phyloP scores from a whole-genome alignment of 1,139 yeast species.

The Blastobotrys malaysiensis region DNA sequence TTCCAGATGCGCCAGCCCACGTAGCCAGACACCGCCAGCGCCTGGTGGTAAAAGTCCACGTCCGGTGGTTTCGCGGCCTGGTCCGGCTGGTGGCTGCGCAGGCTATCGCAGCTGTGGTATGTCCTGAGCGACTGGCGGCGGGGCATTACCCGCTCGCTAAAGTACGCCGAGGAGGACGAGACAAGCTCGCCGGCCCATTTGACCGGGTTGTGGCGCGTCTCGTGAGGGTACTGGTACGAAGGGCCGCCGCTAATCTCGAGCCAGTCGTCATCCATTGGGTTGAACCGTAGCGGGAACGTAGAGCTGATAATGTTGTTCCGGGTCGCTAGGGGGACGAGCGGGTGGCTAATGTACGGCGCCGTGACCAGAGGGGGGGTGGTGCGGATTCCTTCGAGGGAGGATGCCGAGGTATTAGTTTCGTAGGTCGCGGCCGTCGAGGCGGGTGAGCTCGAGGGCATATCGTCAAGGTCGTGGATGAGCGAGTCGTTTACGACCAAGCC shows the following conservation, averaged over 20 bases:
- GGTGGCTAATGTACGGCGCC: slow-evolving; percentile 17
- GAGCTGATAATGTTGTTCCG: slow-evolving; percentile 20
- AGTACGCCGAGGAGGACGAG: slow-evolving; percentile 21
- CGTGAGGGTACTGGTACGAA: slow-evolving; percentile 1
- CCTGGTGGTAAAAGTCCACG: slow-evolving; percentile 23
- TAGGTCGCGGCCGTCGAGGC: neutral
- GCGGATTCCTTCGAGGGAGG: neutral
- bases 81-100: neutral
- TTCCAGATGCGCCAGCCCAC: slow-evolving; percentile 24
- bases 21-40: slow-evolving; percentile 23
- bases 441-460: neutral
- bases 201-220: slow-evolving; percentile 9
- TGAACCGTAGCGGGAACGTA: slow-evolving; percentile 21
- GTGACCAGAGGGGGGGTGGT: slow-evolving; percentile 7
- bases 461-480: neutral
- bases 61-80: neutral
- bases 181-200: slow-evolving; percentile 24
- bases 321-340: slow-evolving; percentile 25
- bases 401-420: neutral
- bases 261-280: slow-evolving; percentile 28
- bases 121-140: neutral
- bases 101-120: neutral
- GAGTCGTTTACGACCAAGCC: neutral
- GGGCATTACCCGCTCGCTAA: slow-evolving; percentile 13
- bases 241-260: slow-evolving; percentile 17